phyloP scores from a whole-genome alignment of 1,139 yeast genomes.

The Pichia terricola region DNA sequence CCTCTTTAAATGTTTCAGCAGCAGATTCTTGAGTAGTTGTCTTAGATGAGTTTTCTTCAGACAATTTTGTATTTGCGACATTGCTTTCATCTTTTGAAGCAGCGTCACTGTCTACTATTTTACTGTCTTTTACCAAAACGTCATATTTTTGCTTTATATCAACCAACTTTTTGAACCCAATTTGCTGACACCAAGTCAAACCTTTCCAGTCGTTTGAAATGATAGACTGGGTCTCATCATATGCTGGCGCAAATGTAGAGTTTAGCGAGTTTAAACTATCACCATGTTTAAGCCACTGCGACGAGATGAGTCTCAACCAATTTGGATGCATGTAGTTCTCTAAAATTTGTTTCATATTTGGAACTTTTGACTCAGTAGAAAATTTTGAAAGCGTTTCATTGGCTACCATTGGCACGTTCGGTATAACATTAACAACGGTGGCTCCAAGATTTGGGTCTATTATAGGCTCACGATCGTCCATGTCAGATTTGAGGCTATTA shows the following conservation, averaged over 20 bases:
- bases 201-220: constrained; percentile 56
- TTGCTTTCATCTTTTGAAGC: constrained; percentile 6
- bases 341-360: constrained; percentile 57
- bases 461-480: constrained; percentile 56
- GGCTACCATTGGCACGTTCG: constrained; percentile 31
- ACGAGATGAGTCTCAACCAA: constrained; percentile 73
- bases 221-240: constrained; percentile 64
- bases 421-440: constrained; percentile 48
- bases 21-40: background rate
- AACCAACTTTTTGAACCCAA: constrained; percentile 47
- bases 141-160: constrained; percentile 26
- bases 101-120: constrained; percentile 2
- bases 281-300: constrained; percentile 68
- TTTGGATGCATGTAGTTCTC: constrained; percentile 75
- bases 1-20: constrained; percentile 1
- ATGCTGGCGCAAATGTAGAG: constrained; percentile 68
- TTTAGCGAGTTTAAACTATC: constrained; percentile 36
- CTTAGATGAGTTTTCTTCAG: constrained; percentile 3
- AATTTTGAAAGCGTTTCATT: constrained; percentile 26
- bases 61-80: background rate
- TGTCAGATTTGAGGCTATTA: constrained; percentile 45
- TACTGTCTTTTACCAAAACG: background rate
- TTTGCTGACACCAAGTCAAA: constrained; percentile 69
- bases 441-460: constrained; percentile 46
- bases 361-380: constrained; percentile 40